Percentiles rank a stretch among this genome's conserved stretches.
Evolutionary conservation across 2,329 filamentous ascomycete species (phyloP).

Genomic region (Aspergillus calidoustus): DNA sequence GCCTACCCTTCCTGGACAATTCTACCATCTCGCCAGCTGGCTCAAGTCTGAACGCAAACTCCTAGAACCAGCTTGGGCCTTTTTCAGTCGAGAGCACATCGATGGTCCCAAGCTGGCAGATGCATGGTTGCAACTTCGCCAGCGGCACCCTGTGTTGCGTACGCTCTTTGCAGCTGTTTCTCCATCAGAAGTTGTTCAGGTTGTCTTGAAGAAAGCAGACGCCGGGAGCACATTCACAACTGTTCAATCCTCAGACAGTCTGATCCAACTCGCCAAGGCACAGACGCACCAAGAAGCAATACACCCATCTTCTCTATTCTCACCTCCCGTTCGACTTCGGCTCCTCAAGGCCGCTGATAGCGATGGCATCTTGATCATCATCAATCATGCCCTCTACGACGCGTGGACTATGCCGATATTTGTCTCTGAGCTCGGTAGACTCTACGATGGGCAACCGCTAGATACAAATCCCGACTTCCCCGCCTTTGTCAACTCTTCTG

Average conservation of each 20-base stretch:
- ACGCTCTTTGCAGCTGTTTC: conserved; percentile 38
- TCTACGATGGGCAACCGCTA: conserved; percentile 28
- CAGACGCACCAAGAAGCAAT: conserved; percentile 29
- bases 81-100: conserved; percentile 29
- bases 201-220: conserved; percentile 34
- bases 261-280: conserved; percentile 24
- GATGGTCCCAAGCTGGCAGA: conserved; percentile 30
- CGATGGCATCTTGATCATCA: conserved; percentile 36
- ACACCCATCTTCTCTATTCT: conserved; percentile 35
- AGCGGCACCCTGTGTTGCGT: conserved; percentile 39
- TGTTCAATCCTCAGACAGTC: conserved; percentile 18
- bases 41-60: conserved; percentile 37
- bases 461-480: conserved; percentile 27
- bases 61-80: conserved; percentile 38
- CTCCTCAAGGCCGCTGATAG: conserved; percentile 32
- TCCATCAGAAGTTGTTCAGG: conserved; percentile 32
- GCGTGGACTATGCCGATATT: conserved; percentile 42
- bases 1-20: conserved; percentile 40
- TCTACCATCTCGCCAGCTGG: conserved; percentile 39
- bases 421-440: conserved; percentile 33
- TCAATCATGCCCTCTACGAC: conserved; percentile 44
- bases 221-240: conserved; percentile 29
- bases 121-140: conserved; percentile 37
- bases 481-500: conserved; percentile 30
- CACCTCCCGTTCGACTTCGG: conserved; percentile 36